Base-by-base conservation (phyloP, 192 early-diverging fungal species). In the Lunasporangiospora selenospora region DNA sequence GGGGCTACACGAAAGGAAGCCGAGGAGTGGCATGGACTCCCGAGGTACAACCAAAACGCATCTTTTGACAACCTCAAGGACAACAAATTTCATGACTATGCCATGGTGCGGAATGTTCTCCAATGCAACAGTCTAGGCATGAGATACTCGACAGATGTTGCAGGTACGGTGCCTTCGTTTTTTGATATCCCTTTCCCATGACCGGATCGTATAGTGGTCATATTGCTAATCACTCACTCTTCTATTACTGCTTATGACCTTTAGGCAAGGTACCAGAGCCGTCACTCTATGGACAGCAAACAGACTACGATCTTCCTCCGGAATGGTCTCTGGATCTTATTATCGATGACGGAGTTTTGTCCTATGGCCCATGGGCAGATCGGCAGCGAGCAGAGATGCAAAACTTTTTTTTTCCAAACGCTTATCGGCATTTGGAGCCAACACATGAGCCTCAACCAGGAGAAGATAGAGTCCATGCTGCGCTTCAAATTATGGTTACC, bases 311-410 rank as follows among this genome's bases (percentile, higher is more conserved):
- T n/a, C 67, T 79, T 6, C 70, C 82, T 7, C 89, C 92, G 24
- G 86, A 90, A 65, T 93, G 89, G 89, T 85, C 85, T 4, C 55
- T 88, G 4, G 83, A 87, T 3, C n/a, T 93, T 19, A 67, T 71
- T 30, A 58, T 88, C 36, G 54, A 67, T 29, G 81, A 88, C 62
- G 88, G 78, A 6, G 75, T 81, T 6, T 50, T 92, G 1, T 81
- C 87, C 37, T 93, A 93, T 53, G 92, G 92, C 2, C 92, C 92
- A 15, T 93, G 92, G 92, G 82, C 89, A 12, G 88, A 91, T 67
- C 80, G 89, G 23, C 92, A 93, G 51, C 76, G 90, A 29, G 41
- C 75, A 11, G 38, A 80, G 36, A 79, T 91, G 16, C 89, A 93
- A 50, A 80, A 78, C 39, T 92, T 86, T 64, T 90, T 90, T 42